Percentiles rank a stretch among this genome's conserved stretches.
These are phyloP conservation scores for Stephanodiscus triporus DNA, from an alignment of 108 stramenopile genomes.

Conservation along the genomic window DNA sequence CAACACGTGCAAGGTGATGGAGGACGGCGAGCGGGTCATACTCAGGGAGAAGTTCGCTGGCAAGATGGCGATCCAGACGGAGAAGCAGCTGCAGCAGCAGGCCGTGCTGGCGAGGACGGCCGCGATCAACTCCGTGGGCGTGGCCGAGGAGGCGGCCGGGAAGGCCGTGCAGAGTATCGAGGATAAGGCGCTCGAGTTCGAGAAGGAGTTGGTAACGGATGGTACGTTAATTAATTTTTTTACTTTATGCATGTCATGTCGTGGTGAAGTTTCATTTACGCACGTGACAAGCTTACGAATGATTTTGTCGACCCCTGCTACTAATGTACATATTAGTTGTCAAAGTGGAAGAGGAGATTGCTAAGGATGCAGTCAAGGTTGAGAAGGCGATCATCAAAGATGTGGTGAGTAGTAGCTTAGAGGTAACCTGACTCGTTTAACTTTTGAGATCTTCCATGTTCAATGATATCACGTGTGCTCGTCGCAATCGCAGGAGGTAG, in stretches of 20 bases:
- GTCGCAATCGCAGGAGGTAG: background rate
- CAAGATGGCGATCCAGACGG: constrained; percentile 79
- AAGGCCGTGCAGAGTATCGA: constrained; percentile 51
- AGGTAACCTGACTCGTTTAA: background rate
- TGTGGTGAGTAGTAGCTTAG: constrained; percentile 18
- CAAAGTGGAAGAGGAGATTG: constrained; percentile 42
- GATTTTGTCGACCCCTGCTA: constrained; percentile 16
- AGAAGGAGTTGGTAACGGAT: constrained; percentile 63
- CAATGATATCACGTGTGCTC: no score
- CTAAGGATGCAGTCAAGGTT: constrained; percentile 31
- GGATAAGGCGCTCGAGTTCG: constrained; percentile 67
- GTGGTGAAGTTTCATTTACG: background rate
- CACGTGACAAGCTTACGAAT: constrained; percentile 32
- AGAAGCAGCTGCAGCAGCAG: constrained; percentile 78
- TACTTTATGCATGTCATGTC: no score
- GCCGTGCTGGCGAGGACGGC: constrained; percentile 74
- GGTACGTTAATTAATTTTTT: constrained; percentile 9
- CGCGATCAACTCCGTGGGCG: constrained; percentile 69
- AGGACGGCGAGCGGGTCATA: constrained; percentile 59
- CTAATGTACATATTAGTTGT: constrained; percentile 22
- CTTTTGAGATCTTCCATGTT: no score
- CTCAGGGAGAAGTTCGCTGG: constrained; percentile 83
- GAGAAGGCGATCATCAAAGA: constrained; percentile 48
- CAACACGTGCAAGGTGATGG: constrained; percentile 69
- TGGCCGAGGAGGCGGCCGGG: constrained; percentile 76